Evolutionary conservation across 2,329 filamentous ascomycete species (phyloP).

Genomic region (Fusarium pseudocircinatum): DNA sequence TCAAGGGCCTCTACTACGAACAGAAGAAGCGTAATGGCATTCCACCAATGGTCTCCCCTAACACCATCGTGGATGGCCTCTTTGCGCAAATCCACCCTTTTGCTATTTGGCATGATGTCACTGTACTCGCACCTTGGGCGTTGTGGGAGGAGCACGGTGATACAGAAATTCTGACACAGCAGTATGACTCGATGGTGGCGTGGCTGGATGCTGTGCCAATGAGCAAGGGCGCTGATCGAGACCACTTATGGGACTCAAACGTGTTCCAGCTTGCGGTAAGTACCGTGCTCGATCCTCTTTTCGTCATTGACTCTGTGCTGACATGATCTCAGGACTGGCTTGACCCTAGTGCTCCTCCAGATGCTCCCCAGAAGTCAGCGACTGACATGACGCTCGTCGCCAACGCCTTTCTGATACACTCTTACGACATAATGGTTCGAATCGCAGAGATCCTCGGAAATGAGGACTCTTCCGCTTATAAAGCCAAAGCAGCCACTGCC

Average conservation of each 20-base stretch:
- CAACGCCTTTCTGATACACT: slow-evolving; percentile 57
- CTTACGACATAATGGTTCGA: slow-evolving; percentile 49
- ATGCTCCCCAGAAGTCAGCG: slow-evolving; percentile 49
- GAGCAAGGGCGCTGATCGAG: not conserved
- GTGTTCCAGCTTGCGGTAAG: not conserved
- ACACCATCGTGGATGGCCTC: not conserved
- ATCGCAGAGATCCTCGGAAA: slow-evolving; percentile 47
- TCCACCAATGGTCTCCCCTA: not conserved
- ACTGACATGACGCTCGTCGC: slow-evolving; percentile 54
- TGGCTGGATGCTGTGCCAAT: not conserved
- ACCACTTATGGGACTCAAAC: not conserved
- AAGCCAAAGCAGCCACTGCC: slow-evolving; percentile 26
- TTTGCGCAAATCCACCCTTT: not conserved
- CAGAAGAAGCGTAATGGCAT: not conserved
- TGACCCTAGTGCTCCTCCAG: slow-evolving; percentile 54
- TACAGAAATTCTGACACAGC: not conserved
- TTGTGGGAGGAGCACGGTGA: not conserved
- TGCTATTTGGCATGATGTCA: not conserved
- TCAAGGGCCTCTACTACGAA: not conserved
- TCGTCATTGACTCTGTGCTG: not conserved
- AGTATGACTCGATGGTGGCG: not conserved
- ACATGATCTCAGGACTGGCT: slow-evolving; percentile 52
- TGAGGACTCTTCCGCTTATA: slow-evolving; percentile 7
- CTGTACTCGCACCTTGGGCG: not conserved
- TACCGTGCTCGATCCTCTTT: too few relatives aligned